Evolutionary conservation across 352 stramenopile genomes (phyloP).

Genomic region (Pythium phragmiticola): DNA sequence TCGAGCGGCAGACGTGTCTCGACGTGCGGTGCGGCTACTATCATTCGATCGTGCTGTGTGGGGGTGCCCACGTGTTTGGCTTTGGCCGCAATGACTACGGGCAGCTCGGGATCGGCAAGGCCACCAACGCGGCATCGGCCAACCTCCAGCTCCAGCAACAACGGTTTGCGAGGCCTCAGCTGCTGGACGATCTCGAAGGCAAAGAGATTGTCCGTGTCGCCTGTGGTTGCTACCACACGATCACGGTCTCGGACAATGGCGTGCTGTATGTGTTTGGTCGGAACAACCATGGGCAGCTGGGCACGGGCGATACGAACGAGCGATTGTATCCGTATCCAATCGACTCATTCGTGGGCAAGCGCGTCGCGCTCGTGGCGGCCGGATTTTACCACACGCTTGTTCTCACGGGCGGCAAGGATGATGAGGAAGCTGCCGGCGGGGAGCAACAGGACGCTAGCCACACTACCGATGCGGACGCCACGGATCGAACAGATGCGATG

Average conservation of each 20-base stretch:
- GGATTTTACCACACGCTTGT: constrained; percentile 95
- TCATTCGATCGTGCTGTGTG: constrained; percentile 84
- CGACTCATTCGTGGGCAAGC: constrained; percentile 89
- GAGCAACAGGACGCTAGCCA: not conserved
- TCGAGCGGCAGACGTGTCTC: constrained; percentile 68
- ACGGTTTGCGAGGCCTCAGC: constrained; percentile 50
- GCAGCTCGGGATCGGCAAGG: constrained; percentile 83
- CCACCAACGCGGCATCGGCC: constrained; percentile 28
- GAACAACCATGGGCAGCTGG: constrained; percentile 94
- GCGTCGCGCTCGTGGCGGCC: constrained; percentile 84
- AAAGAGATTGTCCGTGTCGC: constrained; percentile 86
- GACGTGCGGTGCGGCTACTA: constrained; percentile 92
- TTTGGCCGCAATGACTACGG: constrained; percentile 95
- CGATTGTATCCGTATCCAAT: constrained; percentile 83
- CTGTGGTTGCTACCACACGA: constrained; percentile 91
- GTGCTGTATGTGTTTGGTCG: constrained; percentile 92
- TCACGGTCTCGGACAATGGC: constrained; percentile 87
- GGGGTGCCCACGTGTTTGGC: constrained; percentile 65
- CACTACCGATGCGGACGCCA: not conserved
- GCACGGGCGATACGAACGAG: constrained; percentile 89
- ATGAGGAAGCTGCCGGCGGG: constrained; percentile 34
- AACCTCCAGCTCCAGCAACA: constrained; percentile 77
- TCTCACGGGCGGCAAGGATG: constrained; percentile 75
- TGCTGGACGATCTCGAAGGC: constrained; percentile 72
- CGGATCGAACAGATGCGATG: not conserved